phyloP scores from a whole-genome alignment of 768 basidiomycete genomes.

The Daedalea quercina region DNA sequence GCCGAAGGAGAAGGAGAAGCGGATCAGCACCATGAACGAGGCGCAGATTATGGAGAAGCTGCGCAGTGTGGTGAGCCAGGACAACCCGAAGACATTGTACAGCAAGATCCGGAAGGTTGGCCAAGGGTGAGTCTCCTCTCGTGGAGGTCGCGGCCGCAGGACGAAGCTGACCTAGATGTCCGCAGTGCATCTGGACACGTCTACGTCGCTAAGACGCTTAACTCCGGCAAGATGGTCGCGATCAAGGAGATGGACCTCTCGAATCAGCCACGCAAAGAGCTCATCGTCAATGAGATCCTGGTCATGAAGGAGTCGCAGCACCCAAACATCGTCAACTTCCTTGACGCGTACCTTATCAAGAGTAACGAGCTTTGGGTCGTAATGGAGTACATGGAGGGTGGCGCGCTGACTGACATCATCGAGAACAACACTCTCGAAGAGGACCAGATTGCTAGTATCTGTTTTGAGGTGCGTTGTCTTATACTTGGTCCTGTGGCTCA shows the following conservation, averaged over 20 bases:
- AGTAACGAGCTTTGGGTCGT: conserved; percentile 92
- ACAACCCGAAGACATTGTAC: conserved; percentile 87
- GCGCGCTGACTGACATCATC: conserved; percentile 95
- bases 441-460: conserved; percentile 91
- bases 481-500: conserved; percentile 2
- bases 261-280: conserved; percentile 92
- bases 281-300: conserved; percentile 95
- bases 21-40: conserved; percentile 95
- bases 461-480: conserved; percentile 63
- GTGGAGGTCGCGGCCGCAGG: too few species aligned
- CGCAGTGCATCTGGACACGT: conserved; percentile 95
- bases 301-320: conserved; percentile 99
- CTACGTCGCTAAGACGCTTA: conserved; percentile 89
- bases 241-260: conserved; percentile 98
- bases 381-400: conserved; percentile 99
- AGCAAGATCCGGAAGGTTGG: conserved; percentile 99
- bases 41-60: conserved; percentile 98
- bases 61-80: conserved; percentile 75
- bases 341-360: conserved; percentile 86
- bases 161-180: too few species aligned
- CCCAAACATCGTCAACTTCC: conserved; percentile 94
- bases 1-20: conserved; percentile 67
- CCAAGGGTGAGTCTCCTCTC: conserved; percentile 69
- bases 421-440: conserved; percentile 95
- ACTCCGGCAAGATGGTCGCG: conserved; percentile 82